These are phyloP conservation scores for Prunus yedoensis DNA, from an alignment of 331 rosid species.

Conservation along the genomic window DNA sequence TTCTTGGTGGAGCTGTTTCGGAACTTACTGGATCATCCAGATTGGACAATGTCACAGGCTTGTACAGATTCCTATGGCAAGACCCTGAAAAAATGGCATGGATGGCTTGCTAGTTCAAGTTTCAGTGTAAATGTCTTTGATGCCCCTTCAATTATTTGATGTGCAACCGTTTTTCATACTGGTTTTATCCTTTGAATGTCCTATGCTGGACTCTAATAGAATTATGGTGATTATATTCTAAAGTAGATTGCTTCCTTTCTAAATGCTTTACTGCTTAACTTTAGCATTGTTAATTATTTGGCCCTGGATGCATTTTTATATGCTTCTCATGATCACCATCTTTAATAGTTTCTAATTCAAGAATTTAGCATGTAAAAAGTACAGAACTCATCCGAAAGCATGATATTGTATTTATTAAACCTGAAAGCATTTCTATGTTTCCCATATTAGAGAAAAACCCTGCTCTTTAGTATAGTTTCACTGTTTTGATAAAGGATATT, in stretches of 20 bases:
- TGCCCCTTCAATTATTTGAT: constrained; percentile 11
- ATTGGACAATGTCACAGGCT: constrained; percentile 91
- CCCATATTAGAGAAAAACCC: not conserved
- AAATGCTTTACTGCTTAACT: not conserved
- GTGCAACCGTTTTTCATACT: constrained; percentile 3
- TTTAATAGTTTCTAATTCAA: not conserved
- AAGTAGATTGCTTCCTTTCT: constrained; percentile 1
- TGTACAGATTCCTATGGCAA: constrained; percentile 82
- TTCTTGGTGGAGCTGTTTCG: constrained; percentile 83
- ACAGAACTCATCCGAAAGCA: not conserved
- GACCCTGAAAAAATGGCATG: constrained; percentile 95
- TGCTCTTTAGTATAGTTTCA: not conserved
- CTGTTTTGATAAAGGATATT: not conserved
- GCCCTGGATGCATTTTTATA: not conserved
- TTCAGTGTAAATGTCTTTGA: constrained; percentile 65
- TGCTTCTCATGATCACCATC: not conserved
- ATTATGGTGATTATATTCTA: not conserved
- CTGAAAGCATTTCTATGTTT: not conserved
- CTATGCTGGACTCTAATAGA: not conserved
- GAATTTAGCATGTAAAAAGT: not conserved
- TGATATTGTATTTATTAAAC: not conserved
- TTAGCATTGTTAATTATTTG: not conserved
- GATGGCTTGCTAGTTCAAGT: constrained; percentile 96
- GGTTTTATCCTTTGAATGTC: constrained; percentile 11
- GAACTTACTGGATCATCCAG: constrained; percentile 75